phyloP scores from a whole-genome alignment of 352 stramenopile species.

The Phytopythium oedochilum region DNA sequence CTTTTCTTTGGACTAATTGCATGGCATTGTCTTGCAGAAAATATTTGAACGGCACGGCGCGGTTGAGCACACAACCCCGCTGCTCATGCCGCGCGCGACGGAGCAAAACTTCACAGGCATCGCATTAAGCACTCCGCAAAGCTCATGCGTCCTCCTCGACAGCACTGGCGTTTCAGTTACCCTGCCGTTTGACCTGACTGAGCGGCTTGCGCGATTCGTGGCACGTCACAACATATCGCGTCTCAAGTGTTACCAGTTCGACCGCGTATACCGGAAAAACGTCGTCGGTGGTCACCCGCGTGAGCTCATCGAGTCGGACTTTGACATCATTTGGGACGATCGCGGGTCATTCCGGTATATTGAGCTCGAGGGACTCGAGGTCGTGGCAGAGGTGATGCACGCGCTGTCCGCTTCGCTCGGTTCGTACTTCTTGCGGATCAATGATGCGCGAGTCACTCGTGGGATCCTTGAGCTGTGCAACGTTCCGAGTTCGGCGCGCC shows the following conservation, averaged over 20 bases:
- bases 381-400: constrained; percentile 73
- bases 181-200: constrained; percentile 80
- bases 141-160: constrained; percentile 65
- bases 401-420: constrained; percentile 51
- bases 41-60: constrained; percentile 82
- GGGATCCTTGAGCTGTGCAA: constrained; percentile 69
- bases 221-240: constrained; percentile 75
- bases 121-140: constrained; percentile 44
- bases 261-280: constrained; percentile 78
- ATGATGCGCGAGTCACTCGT: constrained; percentile 66
- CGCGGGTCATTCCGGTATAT: constrained; percentile 54
- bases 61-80: constrained; percentile 67
- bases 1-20: neutral
- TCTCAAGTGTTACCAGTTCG: constrained; percentile 85
- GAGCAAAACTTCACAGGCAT: constrained; percentile 72
- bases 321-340: constrained; percentile 86
- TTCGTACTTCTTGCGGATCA: constrained; percentile 77
- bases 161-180: constrained; percentile 73
- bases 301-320: constrained; percentile 78
- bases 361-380: constrained; percentile 71
- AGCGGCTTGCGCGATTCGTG: constrained; percentile 76
- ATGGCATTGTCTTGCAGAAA: constrained; percentile 26
- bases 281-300: constrained; percentile 69
- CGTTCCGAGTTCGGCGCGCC: constrained; percentile 40
- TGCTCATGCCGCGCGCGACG: constrained; percentile 68